phyloP scores from a whole-genome alignment of 208 protist species.

The Trypanosomatidae sp. region DNA sequence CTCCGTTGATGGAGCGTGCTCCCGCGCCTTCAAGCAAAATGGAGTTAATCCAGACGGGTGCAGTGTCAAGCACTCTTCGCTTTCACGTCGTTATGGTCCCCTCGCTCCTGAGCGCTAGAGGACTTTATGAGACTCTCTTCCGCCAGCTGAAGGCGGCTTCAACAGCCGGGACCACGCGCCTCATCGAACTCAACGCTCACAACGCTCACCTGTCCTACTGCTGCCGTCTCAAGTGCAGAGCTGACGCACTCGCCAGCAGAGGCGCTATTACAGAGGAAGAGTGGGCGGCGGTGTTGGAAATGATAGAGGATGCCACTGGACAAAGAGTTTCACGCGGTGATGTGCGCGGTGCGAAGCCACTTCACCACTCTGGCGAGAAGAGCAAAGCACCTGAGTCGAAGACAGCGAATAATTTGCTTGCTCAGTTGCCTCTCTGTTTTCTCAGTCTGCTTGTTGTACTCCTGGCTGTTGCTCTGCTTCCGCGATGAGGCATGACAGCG shows the following conservation, averaged over 20 bases:
- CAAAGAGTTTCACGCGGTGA: conserved; percentile 22
- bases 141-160: conserved; percentile 19
- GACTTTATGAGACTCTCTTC: conserved; percentile 15
- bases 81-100: conserved; percentile 24
- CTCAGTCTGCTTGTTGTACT: not conserved
- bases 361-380: not conserved
- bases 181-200: conserved; percentile 28
- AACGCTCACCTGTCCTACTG: conserved; percentile 33
- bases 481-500: conserved; percentile 7
- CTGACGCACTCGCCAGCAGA: not conserved
- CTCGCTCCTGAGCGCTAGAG: conserved; percentile 12
- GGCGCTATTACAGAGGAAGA: conserved; percentile 10
- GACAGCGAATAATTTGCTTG: conserved; percentile 1
- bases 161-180: conserved; percentile 16
- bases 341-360: conserved; percentile 6
- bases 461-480: not conserved
- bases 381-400: not conserved
- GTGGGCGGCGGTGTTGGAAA: conserved; percentile 33
- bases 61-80: conserved; percentile 6
- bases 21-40: not conserved
- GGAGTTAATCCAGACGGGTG: conserved; percentile 19
- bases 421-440: not conserved
- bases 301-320: conserved; percentile 59
- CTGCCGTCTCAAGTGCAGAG: conserved; percentile 13
- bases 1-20: not conserved